Evolutionary conservation across 2,329 filamentous ascomycete species (phyloP).

Genomic region (Parasarocladium wereldwijsianum): DNA sequence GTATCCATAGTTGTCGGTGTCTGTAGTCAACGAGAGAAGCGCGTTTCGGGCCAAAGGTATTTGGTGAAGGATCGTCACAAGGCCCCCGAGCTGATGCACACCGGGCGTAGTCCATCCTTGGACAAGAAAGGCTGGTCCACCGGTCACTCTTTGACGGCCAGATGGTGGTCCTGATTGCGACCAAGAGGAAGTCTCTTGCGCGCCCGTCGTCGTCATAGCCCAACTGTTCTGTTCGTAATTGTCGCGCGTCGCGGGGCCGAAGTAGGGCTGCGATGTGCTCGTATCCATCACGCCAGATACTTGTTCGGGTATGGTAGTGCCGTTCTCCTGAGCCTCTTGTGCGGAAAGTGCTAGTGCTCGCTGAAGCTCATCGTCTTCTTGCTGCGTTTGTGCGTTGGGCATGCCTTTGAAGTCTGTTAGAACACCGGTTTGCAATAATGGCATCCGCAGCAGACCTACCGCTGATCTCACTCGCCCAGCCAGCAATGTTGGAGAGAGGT

Average conservation of each 20-base stretch:
- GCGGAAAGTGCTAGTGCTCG: slow-evolving; percentile 41
- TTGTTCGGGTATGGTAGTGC: slow-evolving; percentile 26
- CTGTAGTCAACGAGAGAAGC: slow-evolving; percentile 28
- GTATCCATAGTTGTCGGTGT: slow-evolving; percentile 35
- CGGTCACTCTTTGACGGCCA: slow-evolving; percentile 24
- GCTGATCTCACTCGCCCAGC: slow-evolving; percentile 26
- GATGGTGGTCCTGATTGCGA: too few species aligned
- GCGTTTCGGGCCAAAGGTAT: slow-evolving; percentile 44
- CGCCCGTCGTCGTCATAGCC: slow-evolving; percentile 38
- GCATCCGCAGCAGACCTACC: slow-evolving; percentile 1
- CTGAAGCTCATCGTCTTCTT: slow-evolving; percentile 41
- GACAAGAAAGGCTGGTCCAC: slow-evolving; percentile 36
- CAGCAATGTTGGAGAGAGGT: slow-evolving; percentile 35
- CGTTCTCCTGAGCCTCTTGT: slow-evolving; percentile 34
- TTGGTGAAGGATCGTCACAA: slow-evolving; percentile 44
- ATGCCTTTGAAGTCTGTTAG: slow-evolving; percentile 13
- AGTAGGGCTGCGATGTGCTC: slow-evolving; percentile 26
- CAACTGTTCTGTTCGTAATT: slow-evolving; percentile 41
- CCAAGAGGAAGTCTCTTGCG: slow-evolving; percentile 9
- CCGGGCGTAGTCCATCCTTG: slow-evolving; percentile 17
- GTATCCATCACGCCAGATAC: slow-evolving; percentile 33
- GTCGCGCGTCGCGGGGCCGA: slow-evolving; percentile 43
- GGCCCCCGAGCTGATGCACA: slow-evolving; percentile 31
- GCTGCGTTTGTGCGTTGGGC: slow-evolving; percentile 12
- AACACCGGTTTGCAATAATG: slow-evolving; percentile 16